phyloP scores from a whole-genome alignment of 345 rosid genomes.

The Gossypium rotundifolium region DNA sequence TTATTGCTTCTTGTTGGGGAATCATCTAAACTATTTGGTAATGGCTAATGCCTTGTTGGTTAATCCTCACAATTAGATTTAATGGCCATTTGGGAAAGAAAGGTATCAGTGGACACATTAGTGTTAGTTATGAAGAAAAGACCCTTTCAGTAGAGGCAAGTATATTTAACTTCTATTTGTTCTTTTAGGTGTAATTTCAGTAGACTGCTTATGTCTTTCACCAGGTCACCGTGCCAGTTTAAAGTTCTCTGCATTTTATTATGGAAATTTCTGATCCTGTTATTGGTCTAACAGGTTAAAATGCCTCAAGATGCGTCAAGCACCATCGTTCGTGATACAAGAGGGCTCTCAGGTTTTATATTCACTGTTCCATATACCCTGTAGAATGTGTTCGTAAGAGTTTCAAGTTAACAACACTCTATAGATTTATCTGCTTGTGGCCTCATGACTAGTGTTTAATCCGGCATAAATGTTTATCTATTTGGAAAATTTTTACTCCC shows the following conservation, averaged over 20 bases:
- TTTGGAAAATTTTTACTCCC: not conserved
- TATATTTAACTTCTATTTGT: not conserved
- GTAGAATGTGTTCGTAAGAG: not conserved
- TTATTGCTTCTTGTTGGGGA: not conserved
- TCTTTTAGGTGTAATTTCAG: not conserved
- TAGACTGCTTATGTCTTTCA: not conserved
- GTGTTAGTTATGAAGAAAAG: constrained; percentile 63
- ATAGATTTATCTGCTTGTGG: not conserved
- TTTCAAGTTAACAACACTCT: not conserved
- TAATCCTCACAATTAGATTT: constrained; percentile 43
- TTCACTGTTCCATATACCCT: not conserved
- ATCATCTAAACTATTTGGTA: not conserved
- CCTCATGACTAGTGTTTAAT: not conserved
- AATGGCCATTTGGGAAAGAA: constrained; percentile 78
- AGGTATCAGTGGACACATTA: constrained; percentile 79
- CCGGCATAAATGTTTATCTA: not conserved
- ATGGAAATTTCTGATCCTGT: not conserved
- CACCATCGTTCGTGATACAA: constrained; percentile 68
- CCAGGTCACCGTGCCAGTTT: not conserved
- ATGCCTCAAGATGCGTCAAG: constrained; percentile 98
- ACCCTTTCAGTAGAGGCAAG: constrained; percentile 79
- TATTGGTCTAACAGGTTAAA: constrained; percentile 51
- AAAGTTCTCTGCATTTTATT: not conserved
- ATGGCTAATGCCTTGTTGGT: not conserved
- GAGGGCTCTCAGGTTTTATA: constrained; percentile 86